Evolutionary conservation across 495 filamentous ascomycete genomes (phyloP).

Genomic region (Penicillium bialowiezense): DNA sequence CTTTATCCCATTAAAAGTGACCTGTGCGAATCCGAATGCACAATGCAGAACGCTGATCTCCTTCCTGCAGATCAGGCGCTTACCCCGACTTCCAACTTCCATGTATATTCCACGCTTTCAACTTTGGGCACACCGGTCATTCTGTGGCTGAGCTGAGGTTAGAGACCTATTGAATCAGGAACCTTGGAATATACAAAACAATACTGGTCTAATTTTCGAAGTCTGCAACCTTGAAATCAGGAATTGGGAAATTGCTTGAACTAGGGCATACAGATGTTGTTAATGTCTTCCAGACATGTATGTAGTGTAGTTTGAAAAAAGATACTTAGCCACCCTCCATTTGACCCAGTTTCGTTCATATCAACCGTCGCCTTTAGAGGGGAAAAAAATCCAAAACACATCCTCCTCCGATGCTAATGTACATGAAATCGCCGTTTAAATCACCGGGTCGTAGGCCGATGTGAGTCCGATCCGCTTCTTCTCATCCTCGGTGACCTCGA

Average conservation of each 20-base stretch:
- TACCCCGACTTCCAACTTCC: constrained; percentile 54
- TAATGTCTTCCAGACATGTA: too few species aligned
- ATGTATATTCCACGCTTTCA: constrained; percentile 65
- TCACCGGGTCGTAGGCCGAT: background rate
- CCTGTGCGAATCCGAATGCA: background rate
- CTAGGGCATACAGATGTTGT: too few species aligned
- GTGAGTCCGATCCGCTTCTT: constrained; percentile 10
- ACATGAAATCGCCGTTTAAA: constrained; percentile 15
- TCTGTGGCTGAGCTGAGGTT: too few species aligned
- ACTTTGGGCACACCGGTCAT: constrained; percentile 63
- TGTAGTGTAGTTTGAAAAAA: background rate
- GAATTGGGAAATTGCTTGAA: too few species aligned
- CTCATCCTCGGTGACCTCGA: constrained; percentile 29
- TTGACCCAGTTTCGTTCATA: constrained; percentile 8
- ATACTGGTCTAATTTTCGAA: too few species aligned
- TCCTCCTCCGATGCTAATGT: constrained; percentile 19
- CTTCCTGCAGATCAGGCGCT: constrained; percentile 60
- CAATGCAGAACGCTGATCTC: background rate
- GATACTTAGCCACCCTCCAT: constrained; percentile 2
- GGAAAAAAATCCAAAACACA: background rate
- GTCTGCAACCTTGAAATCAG: too few species aligned
- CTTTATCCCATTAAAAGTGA: too few species aligned
- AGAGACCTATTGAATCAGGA: too few species aligned
- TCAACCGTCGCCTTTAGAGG: background rate
- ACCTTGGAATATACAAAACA: too few species aligned